Conservation (phyloP, 2,329 filamentous ascomycete species). For the Colletotrichum cereale region DNA sequence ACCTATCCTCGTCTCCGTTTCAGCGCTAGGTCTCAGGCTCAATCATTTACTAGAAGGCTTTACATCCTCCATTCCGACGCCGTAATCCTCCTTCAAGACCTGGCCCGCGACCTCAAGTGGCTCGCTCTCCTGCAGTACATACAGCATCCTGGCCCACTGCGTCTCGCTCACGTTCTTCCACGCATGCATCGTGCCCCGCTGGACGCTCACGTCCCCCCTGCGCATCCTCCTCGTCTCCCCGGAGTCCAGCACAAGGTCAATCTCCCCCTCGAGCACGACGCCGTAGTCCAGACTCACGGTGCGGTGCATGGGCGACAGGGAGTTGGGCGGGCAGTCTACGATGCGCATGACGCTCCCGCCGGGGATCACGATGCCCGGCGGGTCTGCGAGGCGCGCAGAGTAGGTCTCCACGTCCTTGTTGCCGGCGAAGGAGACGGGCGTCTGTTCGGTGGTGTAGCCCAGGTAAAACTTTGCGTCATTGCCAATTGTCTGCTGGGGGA, state of each 20-base stretch:
- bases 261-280: slow-evolving; percentile 65
- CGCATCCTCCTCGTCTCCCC: slow-evolving; percentile 60
- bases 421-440: slow-evolving; percentile 42
- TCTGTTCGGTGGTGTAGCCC: slow-evolving; percentile 45
- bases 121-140: slow-evolving; percentile 51
- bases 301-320: slow-evolving; percentile 61
- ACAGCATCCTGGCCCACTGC: slow-evolving; percentile 59
- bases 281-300: slow-evolving; percentile 69
- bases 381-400: slow-evolving; percentile 39
- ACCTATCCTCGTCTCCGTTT: too few relatives aligned
- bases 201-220: slow-evolving; percentile 66
- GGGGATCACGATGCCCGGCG: slow-evolving; percentile 47
- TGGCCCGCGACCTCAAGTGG: slow-evolving; percentile 29
- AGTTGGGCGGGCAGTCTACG: slow-evolving; percentile 60
- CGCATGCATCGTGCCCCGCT: slow-evolving; percentile 67
- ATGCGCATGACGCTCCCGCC: slow-evolving; percentile 60
- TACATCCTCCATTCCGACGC: slow-evolving; percentile 41
- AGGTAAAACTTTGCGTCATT: slow-evolving; percentile 43
- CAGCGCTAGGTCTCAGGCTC: too few relatives aligned
- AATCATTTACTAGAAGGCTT: slow-evolving; percentile 34
- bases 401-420: slow-evolving; percentile 44
- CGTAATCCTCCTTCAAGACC: slow-evolving; percentile 40
- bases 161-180: slow-evolving; percentile 61
- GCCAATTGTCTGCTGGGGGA: slow-evolving; percentile 39
- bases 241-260: slow-evolving; percentile 65